Base-by-base conservation (phyloP, 352 stramenopile genomes). In the Globisporangium middletonii region DNA sequence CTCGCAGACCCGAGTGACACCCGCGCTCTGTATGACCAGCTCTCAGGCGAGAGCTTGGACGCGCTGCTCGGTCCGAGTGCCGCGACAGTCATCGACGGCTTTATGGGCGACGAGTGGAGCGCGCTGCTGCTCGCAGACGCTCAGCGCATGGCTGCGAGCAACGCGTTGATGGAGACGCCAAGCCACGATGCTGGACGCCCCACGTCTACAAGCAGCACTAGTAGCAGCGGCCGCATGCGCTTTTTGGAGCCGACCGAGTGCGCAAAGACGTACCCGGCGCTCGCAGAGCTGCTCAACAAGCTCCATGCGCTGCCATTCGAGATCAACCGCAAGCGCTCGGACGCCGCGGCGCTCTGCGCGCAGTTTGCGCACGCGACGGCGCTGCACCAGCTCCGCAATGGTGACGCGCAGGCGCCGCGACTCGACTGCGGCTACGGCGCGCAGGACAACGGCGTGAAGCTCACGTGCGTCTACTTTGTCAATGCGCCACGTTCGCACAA, bases 41-140 rank as follows among this genome's bases (percentile, higher is more conserved):
- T 93, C 9, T 63, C 77, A 2, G 66, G 77, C 3, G 55, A 49
- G 1, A 86, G 85, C 55, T 55, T 91, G 4, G 60, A 88, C 11
- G 64, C 73, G 13, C 48, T 89, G 18, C 60, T 83, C 33, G 37
- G 2, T 8, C 13, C 5, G 12, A 28, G 1, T 47, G 82, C 75
- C 6, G 62, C 72, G 11, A 78, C 78, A 4, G 71, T 90, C 15
- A 52, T 88, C 55, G 80, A 96, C 41, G 71, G 65, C 1, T 93
- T 90, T 55, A 80, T 96, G 68, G 85, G 81, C n/a, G 72, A 82
- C 13, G 87, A 93, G 33, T 96, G 84, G 84, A 64, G 65, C 2
- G 56, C 75, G 7, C 59, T 95, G 16, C 50, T 96, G 26, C 60
- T 72, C 0, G 80, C 75, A 8, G 87, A 96, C 59, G 81, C 83